These are phyloP conservation scores for Bacidia rubella DNA, from an alignment of 495 filamentous ascomycete genomes.

Conservation along the genomic window DNA sequence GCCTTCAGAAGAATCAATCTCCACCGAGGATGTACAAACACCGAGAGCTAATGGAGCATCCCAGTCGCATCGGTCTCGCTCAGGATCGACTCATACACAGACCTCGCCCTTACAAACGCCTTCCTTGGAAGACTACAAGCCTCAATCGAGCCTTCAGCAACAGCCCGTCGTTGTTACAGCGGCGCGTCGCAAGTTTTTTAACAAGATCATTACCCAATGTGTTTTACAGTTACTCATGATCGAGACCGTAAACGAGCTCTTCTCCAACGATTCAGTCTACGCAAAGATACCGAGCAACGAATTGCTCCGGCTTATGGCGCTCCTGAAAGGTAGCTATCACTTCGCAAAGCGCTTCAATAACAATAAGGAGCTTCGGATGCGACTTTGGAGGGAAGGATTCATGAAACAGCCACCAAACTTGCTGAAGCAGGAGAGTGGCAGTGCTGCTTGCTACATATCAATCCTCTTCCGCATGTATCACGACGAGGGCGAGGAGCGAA, in stretches of 20 bases:
- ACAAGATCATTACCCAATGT: conserved; percentile 98
- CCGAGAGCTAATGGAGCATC: conserved; percentile 17
- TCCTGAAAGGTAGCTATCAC: conserved; percentile 86
- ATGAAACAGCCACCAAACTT: conserved; percentile 99
- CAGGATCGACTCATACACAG: conserved; percentile 8
- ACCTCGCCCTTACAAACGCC: conserved; percentile 9
- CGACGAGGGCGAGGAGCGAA: conserved; percentile 70
- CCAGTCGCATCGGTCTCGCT: background rate
- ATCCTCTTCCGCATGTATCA: conserved; percentile 96
- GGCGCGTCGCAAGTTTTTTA: conserved; percentile 91
- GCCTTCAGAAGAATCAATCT: conserved; percentile 13
- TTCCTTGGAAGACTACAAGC: conserved; percentile 75
- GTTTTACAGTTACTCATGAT: conserved; percentile 97
- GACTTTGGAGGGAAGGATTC: conserved; percentile 92
- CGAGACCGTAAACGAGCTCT: conserved; percentile 95
- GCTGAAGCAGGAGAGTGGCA: conserved; percentile 93
- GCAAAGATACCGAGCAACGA: conserved; percentile 78
- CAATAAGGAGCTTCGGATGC: conserved; percentile 88
- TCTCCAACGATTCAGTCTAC: conserved; percentile 94
- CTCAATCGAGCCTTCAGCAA: conserved; percentile 56
- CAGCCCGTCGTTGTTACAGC: conserved; percentile 85
- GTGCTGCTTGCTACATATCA: conserved; percentile 81
- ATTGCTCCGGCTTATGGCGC: conserved; percentile 79
- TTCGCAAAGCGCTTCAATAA: conserved; percentile 96
- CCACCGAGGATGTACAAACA: conserved; percentile 15